Conservation (phyloP, 2,329 filamentous ascomycete species). For the Pseudogymnoascus sp. region DNA sequence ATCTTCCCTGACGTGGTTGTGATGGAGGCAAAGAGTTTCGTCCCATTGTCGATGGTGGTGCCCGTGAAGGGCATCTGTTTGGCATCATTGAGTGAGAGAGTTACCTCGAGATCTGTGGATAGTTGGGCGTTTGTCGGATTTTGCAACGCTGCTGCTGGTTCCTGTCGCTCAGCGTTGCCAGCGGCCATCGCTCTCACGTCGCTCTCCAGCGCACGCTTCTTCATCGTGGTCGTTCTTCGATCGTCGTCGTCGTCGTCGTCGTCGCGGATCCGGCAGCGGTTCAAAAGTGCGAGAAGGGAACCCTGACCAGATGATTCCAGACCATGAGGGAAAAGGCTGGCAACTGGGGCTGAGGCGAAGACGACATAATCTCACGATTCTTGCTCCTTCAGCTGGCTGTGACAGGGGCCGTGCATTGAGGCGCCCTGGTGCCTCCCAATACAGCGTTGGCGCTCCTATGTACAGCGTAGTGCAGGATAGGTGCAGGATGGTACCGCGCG, state of each 20-base stretch:
- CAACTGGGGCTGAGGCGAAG: not conserved
- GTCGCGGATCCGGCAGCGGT: not conserved
- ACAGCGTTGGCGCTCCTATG: not conserved
- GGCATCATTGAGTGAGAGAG: not conserved
- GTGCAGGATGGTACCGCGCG: not conserved
- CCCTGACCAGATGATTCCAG: not conserved
- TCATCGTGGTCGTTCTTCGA: not conserved
- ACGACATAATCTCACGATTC: constrained; percentile 2
- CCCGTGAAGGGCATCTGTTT: not conserved
- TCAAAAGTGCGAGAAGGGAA: not conserved
- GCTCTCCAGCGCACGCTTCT: not conserved
- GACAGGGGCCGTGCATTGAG: not conserved
- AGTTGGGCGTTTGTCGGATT: not conserved
- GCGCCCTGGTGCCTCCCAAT: not conserved
- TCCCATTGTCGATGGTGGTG: not conserved
- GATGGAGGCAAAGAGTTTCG: not conserved
- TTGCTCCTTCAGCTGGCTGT: not conserved
- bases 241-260: not conserved
- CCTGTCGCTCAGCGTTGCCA: not conserved
- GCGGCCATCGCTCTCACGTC: not conserved
- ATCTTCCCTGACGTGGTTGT: not conserved
- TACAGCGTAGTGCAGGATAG: not conserved
- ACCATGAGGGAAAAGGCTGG: not conserved
- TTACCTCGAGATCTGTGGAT: not conserved
- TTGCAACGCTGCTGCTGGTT: not conserved